These are phyloP conservation scores for Saussurea involucrata DNA, from an alignment of 129 eudicot genomes.

Conservation along the genomic window DNA sequence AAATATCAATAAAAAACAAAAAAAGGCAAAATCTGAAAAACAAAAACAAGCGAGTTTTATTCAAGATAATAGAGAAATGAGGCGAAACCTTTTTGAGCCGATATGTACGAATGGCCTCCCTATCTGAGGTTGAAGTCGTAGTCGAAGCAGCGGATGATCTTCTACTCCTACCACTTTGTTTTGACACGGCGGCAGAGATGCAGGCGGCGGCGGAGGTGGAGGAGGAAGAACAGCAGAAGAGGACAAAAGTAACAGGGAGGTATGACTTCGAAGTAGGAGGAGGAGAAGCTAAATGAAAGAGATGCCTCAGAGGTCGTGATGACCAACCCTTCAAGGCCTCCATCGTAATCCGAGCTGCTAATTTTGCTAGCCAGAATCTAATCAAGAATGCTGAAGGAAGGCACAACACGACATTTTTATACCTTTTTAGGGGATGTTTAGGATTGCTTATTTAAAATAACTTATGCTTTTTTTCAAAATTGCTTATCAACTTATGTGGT, in stretches of 20 bases:
- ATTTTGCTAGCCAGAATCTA: no score
- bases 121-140: constrained; percentile 59
- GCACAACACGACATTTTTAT: no score
- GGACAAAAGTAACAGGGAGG: constrained; percentile 17
- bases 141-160: constrained; percentile 39
- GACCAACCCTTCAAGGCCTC: constrained; percentile 52
- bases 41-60: not conserved
- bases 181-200: constrained; percentile 26
- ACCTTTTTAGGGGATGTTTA: no score
- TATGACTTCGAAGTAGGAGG: constrained; percentile 10
- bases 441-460: no score
- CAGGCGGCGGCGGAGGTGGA: constrained; percentile 25
- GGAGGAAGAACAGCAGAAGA: constrained; percentile 44
- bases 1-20: not conserved
- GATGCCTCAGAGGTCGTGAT: constrained; percentile 44
- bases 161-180: constrained; percentile 38
- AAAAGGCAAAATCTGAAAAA: not conserved
- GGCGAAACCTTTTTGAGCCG: constrained; percentile 69
- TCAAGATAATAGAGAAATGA: not conserved
- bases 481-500: no score
- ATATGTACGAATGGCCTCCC: constrained; percentile 78
- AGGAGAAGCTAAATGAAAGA: constrained; percentile 37
- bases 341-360: no score
- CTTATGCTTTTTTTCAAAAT: no score
- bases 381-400: no score